Conservation (phyloP, 345 rosid genomes). For the Punica granatum region DNA sequence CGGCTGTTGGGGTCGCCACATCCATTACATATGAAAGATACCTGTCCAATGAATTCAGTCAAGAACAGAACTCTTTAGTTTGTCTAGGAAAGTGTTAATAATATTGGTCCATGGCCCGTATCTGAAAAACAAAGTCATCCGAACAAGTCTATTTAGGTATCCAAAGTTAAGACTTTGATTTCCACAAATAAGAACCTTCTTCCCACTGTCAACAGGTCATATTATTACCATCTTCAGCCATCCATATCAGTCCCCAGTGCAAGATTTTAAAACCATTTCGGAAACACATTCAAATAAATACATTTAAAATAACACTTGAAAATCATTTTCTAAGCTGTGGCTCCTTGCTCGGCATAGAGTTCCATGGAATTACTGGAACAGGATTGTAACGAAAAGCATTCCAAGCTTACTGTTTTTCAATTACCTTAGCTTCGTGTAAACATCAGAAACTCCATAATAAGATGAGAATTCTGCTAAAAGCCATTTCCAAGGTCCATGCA, state of each 20-base stretch:
- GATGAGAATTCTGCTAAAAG: constrained; percentile 83
- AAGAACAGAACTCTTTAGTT: not conserved
- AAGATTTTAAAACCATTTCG: not conserved
- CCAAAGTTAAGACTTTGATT: not conserved
- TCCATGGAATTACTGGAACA: not conserved
- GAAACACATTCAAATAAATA: not conserved
- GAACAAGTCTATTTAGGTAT: not conserved
- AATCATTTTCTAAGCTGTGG: not conserved
- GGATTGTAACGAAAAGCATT: not conserved
- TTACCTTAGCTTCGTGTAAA: constrained; percentile 85
- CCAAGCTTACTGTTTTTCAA: not conserved
- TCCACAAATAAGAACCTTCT: not conserved
- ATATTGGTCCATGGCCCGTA: not conserved
- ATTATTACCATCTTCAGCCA: not conserved
- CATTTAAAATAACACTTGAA: not conserved
- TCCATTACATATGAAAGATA: constrained; percentile 96
- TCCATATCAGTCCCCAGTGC: not conserved
- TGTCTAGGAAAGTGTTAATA: not conserved
- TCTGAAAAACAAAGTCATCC: not conserved
- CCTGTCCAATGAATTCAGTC: constrained; percentile 24
- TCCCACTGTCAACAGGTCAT: not conserved
- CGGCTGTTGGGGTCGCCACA: constrained; percentile 96
- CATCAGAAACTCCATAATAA: constrained; percentile 89
- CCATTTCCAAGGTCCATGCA: constrained; percentile 97
- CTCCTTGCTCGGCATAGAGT: not conserved